phyloP scores from a whole-genome alignment of 768 basidiomycete genomes.

The Asterophora parasitica region DNA sequence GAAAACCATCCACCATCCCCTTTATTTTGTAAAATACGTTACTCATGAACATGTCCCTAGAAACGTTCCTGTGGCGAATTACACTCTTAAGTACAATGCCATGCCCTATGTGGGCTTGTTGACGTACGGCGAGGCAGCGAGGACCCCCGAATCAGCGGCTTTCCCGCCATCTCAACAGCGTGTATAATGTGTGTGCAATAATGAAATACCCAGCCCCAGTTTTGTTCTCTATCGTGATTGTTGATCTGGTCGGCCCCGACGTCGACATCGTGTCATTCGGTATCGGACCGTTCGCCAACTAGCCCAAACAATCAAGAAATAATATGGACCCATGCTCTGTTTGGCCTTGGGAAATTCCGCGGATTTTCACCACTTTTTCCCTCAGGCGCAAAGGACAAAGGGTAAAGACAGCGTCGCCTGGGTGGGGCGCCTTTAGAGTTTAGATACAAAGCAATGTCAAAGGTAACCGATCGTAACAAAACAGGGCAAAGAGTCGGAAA shows the following conservation, averaged over 20 bases:
- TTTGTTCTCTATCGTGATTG: not conserved
- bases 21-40: not conserved
- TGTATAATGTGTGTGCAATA: slow-evolving; percentile 24
- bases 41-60: slow-evolving; percentile 31
- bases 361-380: too few relatives aligned
- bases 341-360: too few relatives aligned
- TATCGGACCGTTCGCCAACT: not conserved
- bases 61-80: slow-evolving; percentile 59
- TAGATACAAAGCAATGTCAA: not conserved
- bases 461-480: not conserved
- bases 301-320: not conserved
- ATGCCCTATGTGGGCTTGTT: slow-evolving; percentile 88
- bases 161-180: slow-evolving; percentile 38
- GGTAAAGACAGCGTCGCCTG: not conserved
- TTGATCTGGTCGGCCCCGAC: not conserved
- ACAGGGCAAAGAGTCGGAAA: too few relatives aligned
- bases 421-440: not conserved
- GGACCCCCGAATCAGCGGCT: slow-evolving; percentile 31
- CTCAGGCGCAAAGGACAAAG: not conserved
- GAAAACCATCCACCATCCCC: not conserved
- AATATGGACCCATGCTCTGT: too few relatives aligned
- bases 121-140: slow-evolving; percentile 68
- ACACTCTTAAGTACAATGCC: slow-evolving; percentile 78
- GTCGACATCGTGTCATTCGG: not conserved
- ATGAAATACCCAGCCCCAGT: not conserved